These are phyloP conservation scores for Cryptococcus sp. DNA, from an alignment of 1,284 basidiomycete genomes.

Conservation along the genomic window DNA sequence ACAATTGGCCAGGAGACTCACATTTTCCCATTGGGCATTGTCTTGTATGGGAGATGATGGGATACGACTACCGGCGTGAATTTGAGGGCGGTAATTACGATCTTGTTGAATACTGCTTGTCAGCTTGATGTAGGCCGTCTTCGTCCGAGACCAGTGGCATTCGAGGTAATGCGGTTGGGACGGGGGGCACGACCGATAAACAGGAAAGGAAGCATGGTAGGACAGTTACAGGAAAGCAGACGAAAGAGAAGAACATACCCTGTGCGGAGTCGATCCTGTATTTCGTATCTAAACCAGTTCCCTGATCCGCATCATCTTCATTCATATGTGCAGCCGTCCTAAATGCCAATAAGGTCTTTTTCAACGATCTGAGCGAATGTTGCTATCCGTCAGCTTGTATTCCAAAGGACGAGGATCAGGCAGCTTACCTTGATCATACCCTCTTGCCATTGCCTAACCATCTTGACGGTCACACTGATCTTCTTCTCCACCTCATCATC, in stretches of 20 bases:
- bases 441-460: conserved; percentile 82
- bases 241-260: conserved; percentile 51
- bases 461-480: conserved; percentile 63
- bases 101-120: conserved; percentile 77
- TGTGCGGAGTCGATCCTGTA: conserved; percentile 76
- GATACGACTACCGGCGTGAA: conserved; percentile 87
- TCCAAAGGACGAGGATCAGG: background rate
- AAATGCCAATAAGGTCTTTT: conserved; percentile 83
- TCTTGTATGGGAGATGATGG: conserved; percentile 85
- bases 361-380: conserved; percentile 76
- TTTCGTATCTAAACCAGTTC: conserved; percentile 51
- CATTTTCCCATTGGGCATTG: conserved; percentile 76
- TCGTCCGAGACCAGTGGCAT: background rate
- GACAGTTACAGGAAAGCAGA: background rate
- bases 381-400: conserved; percentile 53
- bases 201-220: no score
- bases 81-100: conserved; percentile 78
- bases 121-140: background rate
- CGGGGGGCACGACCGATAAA: background rate
- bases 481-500: conserved; percentile 39
- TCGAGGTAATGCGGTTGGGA: background rate
- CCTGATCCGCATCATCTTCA: conserved; percentile 65
- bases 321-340: conserved; percentile 83
- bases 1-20: conserved; percentile 47
- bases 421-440: conserved; percentile 70